A percentile compares a stretch with the other conserved stretches of the same genome.
phyloP scores from a whole-genome alignment of 1,139 yeast species.

The Yueomyces sp. region DNA sequence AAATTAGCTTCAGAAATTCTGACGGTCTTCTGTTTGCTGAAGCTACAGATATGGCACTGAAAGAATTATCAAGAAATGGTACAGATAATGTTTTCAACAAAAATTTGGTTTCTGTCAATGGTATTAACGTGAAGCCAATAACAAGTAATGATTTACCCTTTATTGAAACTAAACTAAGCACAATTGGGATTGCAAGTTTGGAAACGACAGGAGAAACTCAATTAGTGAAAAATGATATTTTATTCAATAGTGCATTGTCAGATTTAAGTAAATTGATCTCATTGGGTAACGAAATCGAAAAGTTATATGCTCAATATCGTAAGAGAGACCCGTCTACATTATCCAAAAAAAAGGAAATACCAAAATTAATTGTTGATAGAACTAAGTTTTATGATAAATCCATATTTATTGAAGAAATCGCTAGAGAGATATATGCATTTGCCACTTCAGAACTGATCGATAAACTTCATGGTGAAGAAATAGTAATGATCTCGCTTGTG shows the following conservation, averaged over 20 bases:
- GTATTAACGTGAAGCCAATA: conserved; percentile 8
- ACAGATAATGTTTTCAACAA: conserved; percentile 22
- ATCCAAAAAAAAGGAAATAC: conserved; percentile 1
- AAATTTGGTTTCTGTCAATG: conserved; percentile 17
- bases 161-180: conserved; percentile 11
- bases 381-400: conserved; percentile 23
- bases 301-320: conserved; percentile 28
- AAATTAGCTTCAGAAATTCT: conserved; percentile 50
- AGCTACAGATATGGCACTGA: conserved; percentile 32
- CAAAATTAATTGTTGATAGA: conserved; percentile 25
- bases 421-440: conserved; percentile 50
- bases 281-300: conserved; percentile 62
- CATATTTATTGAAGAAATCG: conserved; percentile 25
- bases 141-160: conserved; percentile 7
- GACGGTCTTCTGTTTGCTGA: conserved; percentile 40
- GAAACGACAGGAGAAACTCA: conserved; percentile 47
- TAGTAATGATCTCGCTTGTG: conserved; percentile 40
- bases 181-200: conserved; percentile 57
- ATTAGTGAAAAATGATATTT: conserved; percentile 46
- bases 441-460: conserved; percentile 27
- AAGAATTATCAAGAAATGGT: conserved; percentile 34
- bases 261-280: conserved; percentile 70
- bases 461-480: conserved; percentile 32
- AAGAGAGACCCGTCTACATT: conserved; percentile 10
- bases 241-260: conserved; percentile 58